These are phyloP conservation scores for Dorcoceras hygrometricum DNA, from an alignment of 257 asterid species.

Conservation along the genomic window DNA sequence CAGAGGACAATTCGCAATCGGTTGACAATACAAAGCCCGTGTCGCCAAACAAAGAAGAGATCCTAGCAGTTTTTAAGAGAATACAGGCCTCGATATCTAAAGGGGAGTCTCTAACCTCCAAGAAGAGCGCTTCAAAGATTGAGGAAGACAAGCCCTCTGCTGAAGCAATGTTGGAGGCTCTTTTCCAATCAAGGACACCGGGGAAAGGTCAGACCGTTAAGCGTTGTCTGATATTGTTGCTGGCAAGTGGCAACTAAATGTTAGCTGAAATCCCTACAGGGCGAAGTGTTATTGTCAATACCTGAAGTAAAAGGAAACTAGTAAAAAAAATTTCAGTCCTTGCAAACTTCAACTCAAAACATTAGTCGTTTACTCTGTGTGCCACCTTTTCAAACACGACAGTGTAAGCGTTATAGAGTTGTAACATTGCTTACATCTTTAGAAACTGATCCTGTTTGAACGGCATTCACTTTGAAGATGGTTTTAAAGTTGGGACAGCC, in stretches of 20 bases:
- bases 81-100: constrained; percentile 61
- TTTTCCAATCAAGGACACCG: constrained; percentile 47
- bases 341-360: neutral
- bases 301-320: neutral
- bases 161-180: constrained; percentile 56
- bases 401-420: neutral
- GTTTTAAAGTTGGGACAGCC: too few relatives aligned
- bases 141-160: constrained; percentile 42
- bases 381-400: neutral
- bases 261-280: neutral
- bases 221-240: neutral
- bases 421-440: neutral
- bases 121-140: constrained; percentile 37
- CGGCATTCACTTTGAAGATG: neutral
- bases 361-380: neutral
- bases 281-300: too few relatives aligned
- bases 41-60: constrained; percentile 61
- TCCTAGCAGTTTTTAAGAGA: constrained; percentile 63
- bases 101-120: constrained; percentile 38
- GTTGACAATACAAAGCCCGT: constrained; percentile 31
- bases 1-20: constrained; percentile 29
- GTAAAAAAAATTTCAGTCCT: neutral
- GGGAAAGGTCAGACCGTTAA: constrained; percentile 41
- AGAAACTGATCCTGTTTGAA: neutral
- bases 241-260: neutral